Percentiles rank a stretch among this genome's conserved stretches.
Evolutionary conservation across 2,329 filamentous ascomycete species (phyloP).

Genomic region (Fusarium tupiense): DNA sequence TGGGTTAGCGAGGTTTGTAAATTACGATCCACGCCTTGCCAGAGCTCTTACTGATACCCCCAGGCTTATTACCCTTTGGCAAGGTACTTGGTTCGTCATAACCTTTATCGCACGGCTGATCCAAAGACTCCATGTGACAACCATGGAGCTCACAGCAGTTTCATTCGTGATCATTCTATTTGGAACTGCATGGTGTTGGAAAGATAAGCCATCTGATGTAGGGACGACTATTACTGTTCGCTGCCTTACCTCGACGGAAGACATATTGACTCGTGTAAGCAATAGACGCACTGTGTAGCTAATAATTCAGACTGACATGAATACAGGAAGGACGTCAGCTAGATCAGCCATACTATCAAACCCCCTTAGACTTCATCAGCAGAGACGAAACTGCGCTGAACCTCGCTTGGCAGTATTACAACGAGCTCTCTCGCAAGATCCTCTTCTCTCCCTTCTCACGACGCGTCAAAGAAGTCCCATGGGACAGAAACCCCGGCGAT

Average conservation of each 20-base stretch:
- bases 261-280: background rate
- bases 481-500: conserved; percentile 14
- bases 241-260: background rate
- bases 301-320: background rate
- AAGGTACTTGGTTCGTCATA: conserved; percentile 16
- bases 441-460: conserved; percentile 15
- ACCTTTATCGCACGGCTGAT: background rate
- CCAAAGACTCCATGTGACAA: conserved; percentile 11
- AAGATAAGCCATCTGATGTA: conserved; percentile 18
- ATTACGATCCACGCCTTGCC: too few species aligned
- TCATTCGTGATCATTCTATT: conserved; percentile 12
- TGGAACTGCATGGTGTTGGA: conserved; percentile 24
- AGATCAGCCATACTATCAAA: conserved; percentile 5
- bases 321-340: background rate
- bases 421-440: conserved; percentile 2
- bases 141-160: conserved; percentile 18
- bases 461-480: background rate
- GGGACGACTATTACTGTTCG: background rate
- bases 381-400: conserved; percentile 18
- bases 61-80: conserved; percentile 11
- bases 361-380: conserved; percentile 13
- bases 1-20: conserved; percentile 11
- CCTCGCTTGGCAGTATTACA: conserved; percentile 21
- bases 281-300: background rate
- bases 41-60: accelerated